These are phyloP conservation scores for Penicillium nordicum DNA, from an alignment of 2,329 filamentous ascomycete genomes.

Conservation along the genomic window DNA sequence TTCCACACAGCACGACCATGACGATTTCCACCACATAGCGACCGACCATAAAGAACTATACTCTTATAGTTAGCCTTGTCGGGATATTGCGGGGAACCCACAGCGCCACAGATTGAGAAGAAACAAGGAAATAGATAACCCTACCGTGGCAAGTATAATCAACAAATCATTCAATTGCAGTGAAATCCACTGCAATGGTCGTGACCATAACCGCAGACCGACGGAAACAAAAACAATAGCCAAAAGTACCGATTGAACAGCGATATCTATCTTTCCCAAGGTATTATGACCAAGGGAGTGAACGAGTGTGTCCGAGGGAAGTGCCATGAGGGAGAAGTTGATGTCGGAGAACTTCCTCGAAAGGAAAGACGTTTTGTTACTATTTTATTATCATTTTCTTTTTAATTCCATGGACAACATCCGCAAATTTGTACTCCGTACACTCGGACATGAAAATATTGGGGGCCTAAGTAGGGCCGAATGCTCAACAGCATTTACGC, in stretches of 20 bases:
- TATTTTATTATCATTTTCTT: not conserved
- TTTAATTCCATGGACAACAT: not conserved
- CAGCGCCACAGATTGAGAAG: not conserved
- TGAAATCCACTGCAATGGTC: conserved; percentile 10
- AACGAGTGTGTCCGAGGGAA: conserved; percentile 6
- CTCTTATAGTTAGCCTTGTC: not conserved
- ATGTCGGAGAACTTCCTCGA: not conserved
- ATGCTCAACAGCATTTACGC: conserved; percentile 34
- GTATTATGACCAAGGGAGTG: conserved; percentile 19
- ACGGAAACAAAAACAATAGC: conserved; percentile 10
- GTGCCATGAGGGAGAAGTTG: conserved; percentile 10
- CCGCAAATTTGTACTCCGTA: not conserved
- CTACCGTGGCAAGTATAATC: conserved; percentile 15
- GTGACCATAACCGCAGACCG: conserved; percentile 18
- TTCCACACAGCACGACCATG: conserved; percentile 16
- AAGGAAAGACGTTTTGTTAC: not conserved
- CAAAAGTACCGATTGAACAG: conserved; percentile 18
- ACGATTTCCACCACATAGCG: conserved; percentile 21
- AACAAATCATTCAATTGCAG: conserved; percentile 19
- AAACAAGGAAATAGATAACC: not conserved
- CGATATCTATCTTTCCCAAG: conserved; percentile 20
- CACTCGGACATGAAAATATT: not conserved
- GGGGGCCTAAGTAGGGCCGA: conserved; percentile 16
- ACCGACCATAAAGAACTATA: conserved; percentile 15
- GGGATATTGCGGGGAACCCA: not conserved